Evolutionary conservation across 2,329 filamentous ascomycete species (phyloP).

Genomic region (Rachicladosporium sp.): DNA sequence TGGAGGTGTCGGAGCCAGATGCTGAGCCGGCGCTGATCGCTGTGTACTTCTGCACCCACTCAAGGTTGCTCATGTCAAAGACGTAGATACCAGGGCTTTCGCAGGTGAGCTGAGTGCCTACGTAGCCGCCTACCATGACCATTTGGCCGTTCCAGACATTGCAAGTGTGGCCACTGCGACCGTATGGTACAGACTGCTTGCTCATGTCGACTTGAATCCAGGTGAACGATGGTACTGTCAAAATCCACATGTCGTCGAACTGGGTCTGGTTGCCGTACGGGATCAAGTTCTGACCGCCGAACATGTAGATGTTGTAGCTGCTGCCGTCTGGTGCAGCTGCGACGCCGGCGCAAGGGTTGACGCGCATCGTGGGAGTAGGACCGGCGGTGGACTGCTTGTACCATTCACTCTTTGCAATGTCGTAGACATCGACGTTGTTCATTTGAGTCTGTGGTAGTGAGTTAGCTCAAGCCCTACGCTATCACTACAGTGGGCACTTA

Average conservation of each 20-base stretch:
- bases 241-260: conserved; percentile 66
- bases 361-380: conserved; percentile 45
- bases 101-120: conserved; percentile 48
- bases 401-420: conserved; percentile 58
- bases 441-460: conserved; percentile 42
- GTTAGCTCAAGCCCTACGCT: not conserved
- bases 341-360: conserved; percentile 59
- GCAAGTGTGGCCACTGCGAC: conserved; percentile 62
- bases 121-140: conserved; percentile 62
- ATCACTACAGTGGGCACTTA: conserved; percentile 24
- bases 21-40: conserved; percentile 45
- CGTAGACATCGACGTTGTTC: conserved; percentile 68
- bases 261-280: conserved; percentile 47
- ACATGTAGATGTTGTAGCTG: conserved; percentile 67
- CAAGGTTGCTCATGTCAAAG: conserved; percentile 58
- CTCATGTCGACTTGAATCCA: conserved; percentile 57
- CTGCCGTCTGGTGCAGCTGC: conserved; percentile 52
- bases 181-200: conserved; percentile 38
- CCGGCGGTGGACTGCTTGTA: conserved; percentile 59
- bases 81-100: conserved; percentile 60
- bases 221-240: conserved; percentile 68
- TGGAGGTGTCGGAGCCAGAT: conserved; percentile 14
- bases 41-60: conserved; percentile 60
- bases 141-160: conserved; percentile 71
- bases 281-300: conserved; percentile 61